Evolutionary conservation across 2,329 filamentous ascomycete genomes (phyloP), one percentile per base, ranked within the genome.

Genomic region (Hypoxylon sp.): DNA sequence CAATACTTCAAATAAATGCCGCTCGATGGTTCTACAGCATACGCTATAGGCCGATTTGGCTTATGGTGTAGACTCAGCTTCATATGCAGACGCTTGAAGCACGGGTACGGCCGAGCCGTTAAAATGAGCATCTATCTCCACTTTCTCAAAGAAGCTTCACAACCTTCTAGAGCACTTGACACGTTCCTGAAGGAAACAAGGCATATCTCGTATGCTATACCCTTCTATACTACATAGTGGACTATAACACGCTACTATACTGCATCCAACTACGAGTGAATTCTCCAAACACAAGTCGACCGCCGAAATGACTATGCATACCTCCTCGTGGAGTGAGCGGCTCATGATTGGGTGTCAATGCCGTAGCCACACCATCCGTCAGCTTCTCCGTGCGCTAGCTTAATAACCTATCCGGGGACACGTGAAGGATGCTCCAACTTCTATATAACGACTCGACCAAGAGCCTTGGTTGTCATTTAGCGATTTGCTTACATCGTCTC

Each of bases 401-500:
- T 59, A 57, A 59, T 61, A 58, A 56, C 31, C 40, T 46, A 35
- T 30, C 42, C 50, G 33, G 22, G 44, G 46, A 61, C 54, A 66
- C 61, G 56, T 62, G 60, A 66, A 64, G 22, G 35, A 64, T 70
- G 44, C 63, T 68, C 63, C 63, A 67, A 69, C 60, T 64, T 62
- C 31, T 64, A 70, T 66, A 71, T 69, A 60, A 63, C 50, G 40
- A 64, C 33, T 63, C 31, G 33, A 53, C 55, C 53, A 54, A 58
- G 61, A 62, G 58, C 63, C 70, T 72, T 73, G 67, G 69, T 70
- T 54, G 49, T 60, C 50, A 55, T 60, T 67, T 66, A 67, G 65
- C 73, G 59, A 72, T 69, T 61, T 71, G 64, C 64, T 64, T 65
- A 51, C 70, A 59, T 63, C 40, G 57, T 66, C 69, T 73, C 69